A percentile compares a stretch with the other conserved stretches of the same genome.
phyloP scores from a whole-genome alignment of 2,329 filamentous ascomycete genomes.

The Eutypa lata region DNA sequence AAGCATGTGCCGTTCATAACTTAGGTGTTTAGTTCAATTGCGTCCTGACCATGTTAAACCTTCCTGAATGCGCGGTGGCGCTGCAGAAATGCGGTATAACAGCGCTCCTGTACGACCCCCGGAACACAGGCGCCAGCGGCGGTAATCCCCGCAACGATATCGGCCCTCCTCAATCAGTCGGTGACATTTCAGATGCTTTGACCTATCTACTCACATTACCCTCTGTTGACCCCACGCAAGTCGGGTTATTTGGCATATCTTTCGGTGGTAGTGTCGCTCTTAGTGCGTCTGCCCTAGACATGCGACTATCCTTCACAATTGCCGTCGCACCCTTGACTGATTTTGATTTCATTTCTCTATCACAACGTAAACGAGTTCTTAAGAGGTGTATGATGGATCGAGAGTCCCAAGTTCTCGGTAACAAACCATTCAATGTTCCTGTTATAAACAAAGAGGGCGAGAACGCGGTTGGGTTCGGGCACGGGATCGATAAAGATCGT shows the following conservation, averaged over 20 bases:
- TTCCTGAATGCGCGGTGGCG: not conserved
- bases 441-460: not conserved
- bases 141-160: constrained; percentile 31
- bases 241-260: constrained; percentile 36
- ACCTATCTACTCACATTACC: constrained; percentile 26
- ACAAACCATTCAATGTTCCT: constrained; percentile 1
- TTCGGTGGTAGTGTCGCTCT: constrained; percentile 24
- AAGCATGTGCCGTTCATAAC: not conserved
- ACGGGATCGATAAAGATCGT: too few relatives aligned
- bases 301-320: constrained; percentile 24
- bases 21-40: not conserved
- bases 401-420: constrained; percentile 3
- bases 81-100: constrained; percentile 22
- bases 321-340: constrained; percentile 2
- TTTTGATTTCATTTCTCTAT: not conserved
- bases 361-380: not conserved
- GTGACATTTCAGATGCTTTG: constrained; percentile 35
- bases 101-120: constrained; percentile 31
- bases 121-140: constrained; percentile 28
- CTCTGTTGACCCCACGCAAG: constrained; percentile 25
- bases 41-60: not conserved
- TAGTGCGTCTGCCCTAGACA: constrained; percentile 28
- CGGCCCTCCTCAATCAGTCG: constrained; percentile 26
- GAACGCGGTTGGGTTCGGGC: constrained; percentile 3
- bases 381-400: not conserved